Percentiles rank a stretch among this genome's conserved stretches.
phyloP scores from a whole-genome alignment of 177 flowering plant species.

The Vitis hybrid region DNA sequence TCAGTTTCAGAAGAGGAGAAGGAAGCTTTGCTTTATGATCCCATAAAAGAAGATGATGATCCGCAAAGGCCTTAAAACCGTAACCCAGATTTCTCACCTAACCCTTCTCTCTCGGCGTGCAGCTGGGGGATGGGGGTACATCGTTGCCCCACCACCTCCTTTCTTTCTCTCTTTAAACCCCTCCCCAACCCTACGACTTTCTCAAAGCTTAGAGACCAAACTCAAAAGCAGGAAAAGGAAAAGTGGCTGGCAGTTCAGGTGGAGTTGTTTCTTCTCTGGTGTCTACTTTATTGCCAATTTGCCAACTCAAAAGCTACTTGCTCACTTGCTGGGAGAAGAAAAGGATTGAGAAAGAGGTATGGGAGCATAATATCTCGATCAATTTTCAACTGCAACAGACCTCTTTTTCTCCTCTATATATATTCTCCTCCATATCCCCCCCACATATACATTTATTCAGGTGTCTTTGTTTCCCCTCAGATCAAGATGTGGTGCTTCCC shows the following conservation, averaged over 20 bases:
- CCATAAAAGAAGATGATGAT: slow-evolving; percentile 26
- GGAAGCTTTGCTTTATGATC: slow-evolving; percentile 40
- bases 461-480: too few relatives aligned
- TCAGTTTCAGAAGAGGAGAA: slow-evolving; percentile 37
- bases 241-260: slow-evolving; percentile 12
- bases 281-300: slow-evolving; percentile 18
- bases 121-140: too few relatives aligned
- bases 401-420: background rate
- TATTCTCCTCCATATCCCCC: too few relatives aligned
- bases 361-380: slow-evolving; percentile 5
- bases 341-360: slow-evolving; percentile 4
- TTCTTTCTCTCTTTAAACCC: background rate
- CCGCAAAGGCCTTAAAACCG: slow-evolving; percentile 13
- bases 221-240: slow-evolving; percentile 4
- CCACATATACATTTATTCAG: too few relatives aligned
- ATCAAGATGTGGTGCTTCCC: too few relatives aligned
- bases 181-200: background rate
- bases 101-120: background rate
- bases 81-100: slow-evolving; percentile 13
- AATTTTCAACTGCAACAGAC: slow-evolving; percentile 4
- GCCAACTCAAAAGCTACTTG: slow-evolving; percentile 27
- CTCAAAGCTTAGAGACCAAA: slow-evolving; percentile 5
- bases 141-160: slow-evolving; percentile 14
- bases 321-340: slow-evolving; percentile 11
- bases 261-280: slow-evolving; percentile 16